Evolutionary conservation across 2,329 filamentous ascomycete species (phyloP).

Genomic region (Fusarium palustre): DNA sequence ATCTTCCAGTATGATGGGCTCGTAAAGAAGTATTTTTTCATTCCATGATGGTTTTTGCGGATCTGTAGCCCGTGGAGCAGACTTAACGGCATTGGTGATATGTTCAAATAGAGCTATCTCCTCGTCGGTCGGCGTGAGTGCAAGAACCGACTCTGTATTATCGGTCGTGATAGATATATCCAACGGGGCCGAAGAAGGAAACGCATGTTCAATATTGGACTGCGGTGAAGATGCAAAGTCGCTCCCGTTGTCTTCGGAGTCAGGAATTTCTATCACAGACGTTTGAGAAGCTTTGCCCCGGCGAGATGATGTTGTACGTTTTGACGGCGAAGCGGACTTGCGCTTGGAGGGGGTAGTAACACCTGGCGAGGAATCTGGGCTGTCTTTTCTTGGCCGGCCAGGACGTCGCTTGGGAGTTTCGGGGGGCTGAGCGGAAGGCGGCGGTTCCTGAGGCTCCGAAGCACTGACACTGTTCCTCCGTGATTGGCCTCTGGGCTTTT

Average conservation of each 20-base stretch:
- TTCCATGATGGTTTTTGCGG: conserved; percentile 76
- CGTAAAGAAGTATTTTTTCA: conserved; percentile 93
- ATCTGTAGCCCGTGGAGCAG: conserved; percentile 63
- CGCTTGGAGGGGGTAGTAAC: conserved; percentile 15
- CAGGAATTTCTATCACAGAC: conserved; percentile 61
- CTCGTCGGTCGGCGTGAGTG: conserved; percentile 54
- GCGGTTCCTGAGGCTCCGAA: conserved; percentile 49
- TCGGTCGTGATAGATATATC: conserved; percentile 59
- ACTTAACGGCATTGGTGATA: conserved; percentile 67
- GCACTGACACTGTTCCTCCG: conserved; percentile 48
- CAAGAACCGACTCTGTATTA: conserved; percentile 59
- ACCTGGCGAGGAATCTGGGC: conserved; percentile 11
- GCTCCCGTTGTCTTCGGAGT: conserved; percentile 59
- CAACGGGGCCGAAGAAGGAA: conserved; percentile 58
- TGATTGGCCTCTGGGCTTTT: conserved; percentile 52
- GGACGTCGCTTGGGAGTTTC: conserved; percentile 53
- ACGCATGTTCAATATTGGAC: conserved; percentile 54
- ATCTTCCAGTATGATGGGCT: conserved; percentile 90
- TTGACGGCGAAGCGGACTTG: conserved; percentile 18
- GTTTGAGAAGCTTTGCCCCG: conserved; percentile 26
- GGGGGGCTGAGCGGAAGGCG: conserved; percentile 51
- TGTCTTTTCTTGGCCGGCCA: conserved; percentile 58
- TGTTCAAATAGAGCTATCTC: conserved; percentile 61
- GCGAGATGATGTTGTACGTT: conserved; percentile 29
- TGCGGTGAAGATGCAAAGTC: conserved; percentile 48